A percentile compares a stretch with the other conserved stretches of the same genome.
Conservation (phyloP, 257 asterid species). For the Solanum habrochaites region DNA sequence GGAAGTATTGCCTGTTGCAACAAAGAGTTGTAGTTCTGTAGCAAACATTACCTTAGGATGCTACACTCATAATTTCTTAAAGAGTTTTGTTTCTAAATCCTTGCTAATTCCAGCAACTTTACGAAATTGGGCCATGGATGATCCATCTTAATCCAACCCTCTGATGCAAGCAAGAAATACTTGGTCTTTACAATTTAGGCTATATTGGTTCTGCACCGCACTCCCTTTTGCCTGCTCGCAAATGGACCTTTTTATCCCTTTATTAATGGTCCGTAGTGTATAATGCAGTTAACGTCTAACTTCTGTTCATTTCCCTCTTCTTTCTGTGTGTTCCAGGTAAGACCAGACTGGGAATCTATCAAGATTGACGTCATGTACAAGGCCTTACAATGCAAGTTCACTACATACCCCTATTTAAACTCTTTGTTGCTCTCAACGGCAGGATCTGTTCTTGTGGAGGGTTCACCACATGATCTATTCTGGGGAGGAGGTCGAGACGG, state of each 20-base stretch:
- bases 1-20: neutral
- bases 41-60: neutral
- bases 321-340: constrained; percentile 35
- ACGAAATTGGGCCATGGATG: neutral
- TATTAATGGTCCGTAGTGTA: neutral
- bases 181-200: neutral
- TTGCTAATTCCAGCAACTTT: neutral
- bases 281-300: neutral
- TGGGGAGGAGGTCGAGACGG: constrained; percentile 99
- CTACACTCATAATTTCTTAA: neutral
- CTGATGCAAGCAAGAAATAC: neutral
- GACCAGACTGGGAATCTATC: constrained; percentile 71
- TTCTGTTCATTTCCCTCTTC: neutral
- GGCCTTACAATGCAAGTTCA: constrained; percentile 74
- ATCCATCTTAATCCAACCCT: neutral
- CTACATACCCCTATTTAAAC: constrained; percentile 41
- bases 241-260: neutral
- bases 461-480: constrained; percentile 89
- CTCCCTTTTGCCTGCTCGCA: neutral
- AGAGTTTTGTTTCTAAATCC: neutral
- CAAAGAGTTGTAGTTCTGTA: neutral
- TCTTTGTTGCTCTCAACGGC: constrained; percentile 69
- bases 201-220: neutral
- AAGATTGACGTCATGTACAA: constrained; percentile 64
- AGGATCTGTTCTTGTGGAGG: constrained; percentile 91